Evolutionary conservation across 2,329 filamentous ascomycete species (phyloP).

Genomic region (Aaosphaeria pasadenensis): DNA sequence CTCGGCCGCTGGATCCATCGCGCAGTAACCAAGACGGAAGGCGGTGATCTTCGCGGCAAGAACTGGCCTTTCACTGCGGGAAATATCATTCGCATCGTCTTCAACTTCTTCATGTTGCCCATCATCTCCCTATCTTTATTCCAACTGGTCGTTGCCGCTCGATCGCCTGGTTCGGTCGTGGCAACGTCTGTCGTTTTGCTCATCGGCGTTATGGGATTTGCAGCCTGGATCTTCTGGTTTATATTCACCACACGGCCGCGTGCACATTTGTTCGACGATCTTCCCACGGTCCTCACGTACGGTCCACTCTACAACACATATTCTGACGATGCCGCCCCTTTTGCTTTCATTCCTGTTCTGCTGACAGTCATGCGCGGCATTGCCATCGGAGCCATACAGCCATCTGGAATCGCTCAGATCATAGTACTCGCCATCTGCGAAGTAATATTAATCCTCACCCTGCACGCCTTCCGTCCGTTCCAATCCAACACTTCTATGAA

Average conservation of each 20-base stretch:
- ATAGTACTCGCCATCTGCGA: constrained; percentile 92
- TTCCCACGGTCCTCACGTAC: constrained; percentile 84
- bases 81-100: constrained; percentile 70
- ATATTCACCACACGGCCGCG: constrained; percentile 79
- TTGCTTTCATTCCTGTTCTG: constrained; percentile 81
- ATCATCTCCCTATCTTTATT: constrained; percentile 85
- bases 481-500: constrained; percentile 95
- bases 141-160: constrained; percentile 73
- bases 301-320: constrained; percentile 97
- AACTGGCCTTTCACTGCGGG: constrained; percentile 75
- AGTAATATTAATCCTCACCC: constrained; percentile 80
- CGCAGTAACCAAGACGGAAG: constrained; percentile 65
- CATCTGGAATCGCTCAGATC: constrained; percentile 88
- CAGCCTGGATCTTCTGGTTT: constrained; percentile 74
- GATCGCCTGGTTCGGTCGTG: constrained; percentile 68
- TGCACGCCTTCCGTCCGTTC: constrained; percentile 88
- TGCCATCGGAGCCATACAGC: constrained; percentile 88
- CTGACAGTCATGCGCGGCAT: constrained; percentile 84
- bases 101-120: constrained; percentile 89
- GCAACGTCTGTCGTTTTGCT: constrained; percentile 74
- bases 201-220: constrained; percentile 68
- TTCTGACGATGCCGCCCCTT: constrained; percentile 86
- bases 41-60: constrained; percentile 87
- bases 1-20: constrained; percentile 73
- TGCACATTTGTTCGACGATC: constrained; percentile 86